Conservation (phyloP, 495 filamentous ascomycete species). For the Neurospora terricola region DNA sequence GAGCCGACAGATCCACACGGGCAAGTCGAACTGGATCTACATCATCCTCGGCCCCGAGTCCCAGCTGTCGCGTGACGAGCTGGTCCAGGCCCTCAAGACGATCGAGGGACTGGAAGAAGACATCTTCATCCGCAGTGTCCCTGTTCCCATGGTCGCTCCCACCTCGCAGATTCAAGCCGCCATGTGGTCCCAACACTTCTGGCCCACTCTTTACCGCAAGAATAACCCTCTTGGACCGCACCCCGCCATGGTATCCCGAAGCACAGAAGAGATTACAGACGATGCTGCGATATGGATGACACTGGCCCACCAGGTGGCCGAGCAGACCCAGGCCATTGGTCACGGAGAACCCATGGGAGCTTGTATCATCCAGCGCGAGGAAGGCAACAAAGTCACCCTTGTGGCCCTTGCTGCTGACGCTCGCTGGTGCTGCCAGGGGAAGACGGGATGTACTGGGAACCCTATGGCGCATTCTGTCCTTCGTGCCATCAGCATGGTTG, state of each 20-base stretch:
- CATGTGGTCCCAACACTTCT: slow-evolving; percentile 65
- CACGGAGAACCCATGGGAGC: slow-evolving; percentile 66
- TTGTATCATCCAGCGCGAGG: slow-evolving; percentile 60
- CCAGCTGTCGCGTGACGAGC: slow-evolving; percentile 29
- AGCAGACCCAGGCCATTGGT: slow-evolving; percentile 42
- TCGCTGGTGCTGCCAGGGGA: slow-evolving; percentile 49
- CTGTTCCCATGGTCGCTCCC: slow-evolving; percentile 66
- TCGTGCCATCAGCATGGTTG: slow-evolving; percentile 81
- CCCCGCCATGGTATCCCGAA: slow-evolving; percentile 46
- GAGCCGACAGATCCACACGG: slow-evolving; percentile 34
- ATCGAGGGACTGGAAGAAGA: slow-evolving; percentile 32
- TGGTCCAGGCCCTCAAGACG: slow-evolving; percentile 21
- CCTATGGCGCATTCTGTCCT: slow-evolving; percentile 74
- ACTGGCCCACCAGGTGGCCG: slow-evolving; percentile 55
- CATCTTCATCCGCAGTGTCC: slow-evolving; percentile 41
- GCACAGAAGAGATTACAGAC: slow-evolving; percentile 46
- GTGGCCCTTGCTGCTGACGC: slow-evolving; percentile 72
- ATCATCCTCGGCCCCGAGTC: slow-evolving; percentile 35
- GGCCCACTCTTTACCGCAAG: slow-evolving; percentile 83
- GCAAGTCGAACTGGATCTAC: slow-evolving; percentile 38
- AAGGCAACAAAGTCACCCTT: slow-evolving; percentile 30
- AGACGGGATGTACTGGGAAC: slow-evolving; percentile 45
- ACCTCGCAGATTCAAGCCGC: slow-evolving; percentile 65
- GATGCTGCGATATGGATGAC: slow-evolving; percentile 53
- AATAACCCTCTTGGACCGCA: slow-evolving; percentile 70